Evolutionary conservation across 805 yeast genomes (phyloP).

Genomic region (Monosporozyma aerobia): DNA sequence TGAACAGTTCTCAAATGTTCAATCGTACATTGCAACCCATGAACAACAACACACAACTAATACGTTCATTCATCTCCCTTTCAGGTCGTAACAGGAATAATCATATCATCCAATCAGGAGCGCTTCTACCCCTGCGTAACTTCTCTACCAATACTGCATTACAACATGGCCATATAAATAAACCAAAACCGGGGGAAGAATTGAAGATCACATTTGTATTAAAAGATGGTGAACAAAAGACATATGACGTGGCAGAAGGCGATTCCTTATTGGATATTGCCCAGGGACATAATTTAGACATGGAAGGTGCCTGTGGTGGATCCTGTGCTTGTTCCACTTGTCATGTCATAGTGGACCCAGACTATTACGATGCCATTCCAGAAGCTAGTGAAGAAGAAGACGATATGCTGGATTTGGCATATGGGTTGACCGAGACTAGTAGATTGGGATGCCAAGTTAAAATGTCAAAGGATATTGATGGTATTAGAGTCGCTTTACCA

Average conservation of each 20-base stretch:
- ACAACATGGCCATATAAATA: constrained; percentile 77
- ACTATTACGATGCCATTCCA: constrained; percentile 77
- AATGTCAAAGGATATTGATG: constrained; percentile 86
- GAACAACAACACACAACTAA: background rate
- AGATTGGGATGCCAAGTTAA: constrained; percentile 89
- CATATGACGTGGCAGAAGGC: constrained; percentile 83
- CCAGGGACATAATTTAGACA: constrained; percentile 83
- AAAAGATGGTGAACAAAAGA: constrained; percentile 78
- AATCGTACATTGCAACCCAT: background rate
- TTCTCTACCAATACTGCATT: constrained; percentile 20
- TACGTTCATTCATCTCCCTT: background rate
- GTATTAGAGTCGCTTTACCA: constrained; percentile 89
- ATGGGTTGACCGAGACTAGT: constrained; percentile 94
- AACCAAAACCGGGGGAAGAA: constrained; percentile 92
- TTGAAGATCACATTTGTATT: constrained; percentile 78
- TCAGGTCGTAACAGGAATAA: background rate
- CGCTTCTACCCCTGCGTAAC: background rate
- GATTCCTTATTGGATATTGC: constrained; percentile 90
- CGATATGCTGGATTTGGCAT: constrained; percentile 96
- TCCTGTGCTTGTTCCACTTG: constrained; percentile 99
- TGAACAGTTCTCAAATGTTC: background rate
- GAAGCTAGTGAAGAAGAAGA: constrained; percentile 98
- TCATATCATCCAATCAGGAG: background rate
- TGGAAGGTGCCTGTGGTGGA: constrained; percentile 99
- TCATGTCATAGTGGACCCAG: constrained; percentile 94